phyloP scores from a whole-genome alignment of 805 yeast species.

The Myxozyma geophila region DNA sequence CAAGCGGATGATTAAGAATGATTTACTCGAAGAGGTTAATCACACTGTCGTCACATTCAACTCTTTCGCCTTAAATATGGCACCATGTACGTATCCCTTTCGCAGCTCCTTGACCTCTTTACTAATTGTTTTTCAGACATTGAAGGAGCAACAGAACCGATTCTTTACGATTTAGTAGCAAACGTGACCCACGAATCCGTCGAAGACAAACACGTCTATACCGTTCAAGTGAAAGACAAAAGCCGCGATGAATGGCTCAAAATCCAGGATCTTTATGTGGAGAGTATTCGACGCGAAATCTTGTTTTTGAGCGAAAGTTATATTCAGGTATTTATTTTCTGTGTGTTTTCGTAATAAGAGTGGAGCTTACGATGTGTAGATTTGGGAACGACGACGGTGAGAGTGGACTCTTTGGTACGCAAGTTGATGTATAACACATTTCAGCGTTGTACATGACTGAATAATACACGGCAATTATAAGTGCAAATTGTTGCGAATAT shows the following conservation, averaged over 20 bases:
- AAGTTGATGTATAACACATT: background rate
- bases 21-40: slow-evolving; percentile 51
- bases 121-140: slow-evolving; percentile 7
- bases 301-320: slow-evolving; percentile 65
- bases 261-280: slow-evolving; percentile 57
- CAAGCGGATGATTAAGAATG: slow-evolving; percentile 55
- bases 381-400: slow-evolving; percentile 34
- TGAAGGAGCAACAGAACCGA: slow-evolving; percentile 34
- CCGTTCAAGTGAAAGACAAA: slow-evolving; percentile 54
- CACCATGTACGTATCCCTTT: slow-evolving; percentile 39
- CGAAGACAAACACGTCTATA: slow-evolving; percentile 49
- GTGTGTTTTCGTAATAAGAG: background rate
- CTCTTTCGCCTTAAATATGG: slow-evolving; percentile 47
- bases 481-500: too few relatives aligned
- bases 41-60: slow-evolving; percentile 69
- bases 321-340: slow-evolving; percentile 67
- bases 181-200: slow-evolving; percentile 54
- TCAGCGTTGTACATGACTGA: background rate
- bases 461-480: background rate
- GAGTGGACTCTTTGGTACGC: background rate
- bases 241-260: slow-evolving; percentile 59
- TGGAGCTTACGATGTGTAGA: slow-evolving; percentile 3
- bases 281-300: slow-evolving; percentile 58
- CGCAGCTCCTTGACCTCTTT: background rate
- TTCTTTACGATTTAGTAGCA: slow-evolving; percentile 52